Evolutionary conservation across 768 basidiomycete species (phyloP), one percentile per base, ranked within the genome.

Genomic region (Sarcodon sp.): DNA sequence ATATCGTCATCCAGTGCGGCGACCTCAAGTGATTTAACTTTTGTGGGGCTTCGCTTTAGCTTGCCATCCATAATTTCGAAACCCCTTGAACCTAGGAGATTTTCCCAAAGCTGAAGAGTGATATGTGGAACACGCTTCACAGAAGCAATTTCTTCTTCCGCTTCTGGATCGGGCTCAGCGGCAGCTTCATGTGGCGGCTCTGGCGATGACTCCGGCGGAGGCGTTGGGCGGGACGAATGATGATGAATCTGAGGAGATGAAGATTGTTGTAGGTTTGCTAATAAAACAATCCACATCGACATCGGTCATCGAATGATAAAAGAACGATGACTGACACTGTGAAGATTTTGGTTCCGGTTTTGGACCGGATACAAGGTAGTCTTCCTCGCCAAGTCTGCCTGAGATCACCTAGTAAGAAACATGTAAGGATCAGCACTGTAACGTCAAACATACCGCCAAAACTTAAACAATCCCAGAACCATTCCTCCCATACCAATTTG

Each of bases 381-480:
- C 66, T 6, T 62, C 67, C 58, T 86, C 83, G 32, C 80, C 76
- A 50, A 83, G 83, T 48, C 79, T 66, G 33, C 82, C 80, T 80
- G 57, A 44, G 44, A 12, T 39, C 2, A 4, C 18, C 10, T 45
- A 16, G 21, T 41, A 21, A 18, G 15, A 13, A 10, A 41, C 16
- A 27, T 15, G 15, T 13, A 41, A 9, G 15, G 13, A 4, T 10
- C 10, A 4, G 27, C 8, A 32, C 27, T 9, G 1, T 45, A 13
- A 35, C 44, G 10, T 21, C 15, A 15, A 16, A 21, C 61, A 44
- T 52, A 69, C 84, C 88, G 50, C 79, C 79, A 57, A 78, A 87
- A 37, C 81, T 78, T 2, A 93, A 56, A 27, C 76, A 93, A 57
- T 96, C 92, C 89, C 89, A 93, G 49, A 96, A 85, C 93, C 93